Base-by-base conservation (phyloP, 1,284 basidiomycete genomes). In the Cutaneotrichosporon cutaneum region DNA sequence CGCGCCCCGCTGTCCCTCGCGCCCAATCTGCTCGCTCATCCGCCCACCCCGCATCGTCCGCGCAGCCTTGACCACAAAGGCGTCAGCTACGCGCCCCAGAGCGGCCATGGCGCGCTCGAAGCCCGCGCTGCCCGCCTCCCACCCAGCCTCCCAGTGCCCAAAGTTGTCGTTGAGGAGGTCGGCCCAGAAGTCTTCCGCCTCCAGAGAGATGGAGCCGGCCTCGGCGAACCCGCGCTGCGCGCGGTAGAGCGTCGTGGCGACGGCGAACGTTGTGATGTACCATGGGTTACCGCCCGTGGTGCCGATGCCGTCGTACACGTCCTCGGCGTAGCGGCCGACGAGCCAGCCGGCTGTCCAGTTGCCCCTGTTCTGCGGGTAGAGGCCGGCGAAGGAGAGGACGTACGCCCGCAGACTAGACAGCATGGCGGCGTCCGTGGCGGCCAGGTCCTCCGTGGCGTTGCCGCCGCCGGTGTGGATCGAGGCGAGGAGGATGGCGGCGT, bases 311-410 rank as follows among this genome's bases (percentile, higher is more conserved):
- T 81, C 77, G 68, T 82, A 83, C 8, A 79, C 69, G 68, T 83
- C 82, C 69, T 81, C 76, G 10, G 66, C 67, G 65, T 82, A 83
- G 11, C 82, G 69, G 0, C 82, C 82, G 11, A 82, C 69, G 0
- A 79, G 78, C 66, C 77, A 71, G 9, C 80, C 79, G 0, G 71
- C 64, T 1, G 69, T 68, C 72, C 73, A 78, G 47, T 45, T 58
- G 0, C 66, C 70, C 4, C 60, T n/a, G 66, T 82, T 82, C 61
- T 82, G 68, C 13, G 61, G 57, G 67, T 82, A 83, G n/a, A 77
- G 55, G 8, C 69, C 69, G 7, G 72, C 64, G 55, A 82, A 80
- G 2, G 72, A 70, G 24, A 65, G 61, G 27, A 79, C 72, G 52
- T 79, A 78, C 18, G 60, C 53, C 30, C 73, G 67, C n/a, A 82